Conservation (phyloP, 2,329 filamentous ascomycete genomes). For the Botrytis paeoniae region DNA sequence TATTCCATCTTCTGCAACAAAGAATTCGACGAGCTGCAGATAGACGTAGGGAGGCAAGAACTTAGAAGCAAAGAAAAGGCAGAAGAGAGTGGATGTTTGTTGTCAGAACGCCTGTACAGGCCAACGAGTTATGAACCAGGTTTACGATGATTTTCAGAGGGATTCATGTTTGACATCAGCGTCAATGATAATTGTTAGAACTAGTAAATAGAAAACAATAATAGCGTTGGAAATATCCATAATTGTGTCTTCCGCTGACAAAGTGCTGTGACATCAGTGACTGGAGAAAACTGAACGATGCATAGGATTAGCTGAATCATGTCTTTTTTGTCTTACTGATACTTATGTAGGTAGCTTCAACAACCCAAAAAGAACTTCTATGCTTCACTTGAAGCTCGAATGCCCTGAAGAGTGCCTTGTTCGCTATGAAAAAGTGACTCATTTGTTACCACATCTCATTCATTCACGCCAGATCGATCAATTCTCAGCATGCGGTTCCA, state of each 20-base stretch:
- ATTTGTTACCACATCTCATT: background rate
- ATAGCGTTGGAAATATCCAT: background rate
- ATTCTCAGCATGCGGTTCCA: no score
- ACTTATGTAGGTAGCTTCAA: rapidly evolving
- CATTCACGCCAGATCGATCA: background rate
- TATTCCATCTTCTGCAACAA: background rate
- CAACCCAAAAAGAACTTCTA: no score
- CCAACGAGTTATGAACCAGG: background rate
- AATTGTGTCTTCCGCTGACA: background rate
- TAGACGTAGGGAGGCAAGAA: no score
- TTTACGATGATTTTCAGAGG: no score
- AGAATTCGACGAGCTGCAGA: background rate
- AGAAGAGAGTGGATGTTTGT: background rate
- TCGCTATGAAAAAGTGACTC: background rate
- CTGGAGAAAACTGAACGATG: background rate
- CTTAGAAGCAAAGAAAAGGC: background rate
- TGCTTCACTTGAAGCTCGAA: background rate
- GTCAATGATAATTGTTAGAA: background rate
- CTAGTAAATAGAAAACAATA: background rate
- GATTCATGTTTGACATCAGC: background rate
- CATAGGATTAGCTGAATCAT: background rate
- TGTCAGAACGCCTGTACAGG: background rate
- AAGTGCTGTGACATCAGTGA: background rate
- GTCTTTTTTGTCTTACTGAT: rapidly evolving
- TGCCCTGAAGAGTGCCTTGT: no score